Percentiles rank a stretch among this genome's conserved stretches.
Conservation (phyloP, 177 flowering plant species). For the Vitis hybrid region DNA sequence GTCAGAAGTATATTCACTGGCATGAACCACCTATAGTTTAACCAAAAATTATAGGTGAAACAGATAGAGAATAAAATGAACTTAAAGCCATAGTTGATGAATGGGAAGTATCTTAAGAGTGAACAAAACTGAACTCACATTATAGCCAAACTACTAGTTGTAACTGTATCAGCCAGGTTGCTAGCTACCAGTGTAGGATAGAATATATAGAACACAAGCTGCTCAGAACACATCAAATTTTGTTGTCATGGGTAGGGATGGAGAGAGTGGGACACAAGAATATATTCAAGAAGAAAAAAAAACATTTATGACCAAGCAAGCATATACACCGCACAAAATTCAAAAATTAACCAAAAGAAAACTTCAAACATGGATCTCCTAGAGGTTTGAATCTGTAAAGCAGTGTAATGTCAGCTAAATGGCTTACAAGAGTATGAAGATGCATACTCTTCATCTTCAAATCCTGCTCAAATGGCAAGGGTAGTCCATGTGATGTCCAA, state of each 20-base stretch:
- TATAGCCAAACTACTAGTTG: conserved; percentile 1
- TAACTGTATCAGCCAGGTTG: conserved; percentile 20
- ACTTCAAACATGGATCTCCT: too few relatives aligned
- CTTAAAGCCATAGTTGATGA: too few relatives aligned
- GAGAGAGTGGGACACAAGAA: not conserved
- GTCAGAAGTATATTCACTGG: conserved; percentile 63
- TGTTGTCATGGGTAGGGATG: not conserved
- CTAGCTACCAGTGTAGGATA: conserved; percentile 26
- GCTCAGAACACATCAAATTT: not conserved
- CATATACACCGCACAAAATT: too few relatives aligned
- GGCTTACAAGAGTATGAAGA: too few relatives aligned
- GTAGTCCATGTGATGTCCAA: too few relatives aligned
- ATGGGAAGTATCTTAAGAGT: not conserved
- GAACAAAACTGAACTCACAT: conserved; percentile 15
- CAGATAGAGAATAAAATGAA: not conserved
- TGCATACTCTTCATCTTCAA: too few relatives aligned
- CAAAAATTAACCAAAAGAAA: too few relatives aligned
- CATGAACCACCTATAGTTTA: conserved; percentile 71
- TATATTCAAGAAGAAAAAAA: too few relatives aligned
- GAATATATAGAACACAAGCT: conserved; percentile 31
- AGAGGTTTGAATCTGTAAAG: too few relatives aligned
- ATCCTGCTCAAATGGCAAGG: too few relatives aligned
- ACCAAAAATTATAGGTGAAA: not conserved
- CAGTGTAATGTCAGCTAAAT: too few relatives aligned
- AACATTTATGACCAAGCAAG: too few relatives aligned